phyloP scores from a whole-genome alignment of 192 early-diverging fungal genomes.

The Backusella mclennaniae region DNA sequence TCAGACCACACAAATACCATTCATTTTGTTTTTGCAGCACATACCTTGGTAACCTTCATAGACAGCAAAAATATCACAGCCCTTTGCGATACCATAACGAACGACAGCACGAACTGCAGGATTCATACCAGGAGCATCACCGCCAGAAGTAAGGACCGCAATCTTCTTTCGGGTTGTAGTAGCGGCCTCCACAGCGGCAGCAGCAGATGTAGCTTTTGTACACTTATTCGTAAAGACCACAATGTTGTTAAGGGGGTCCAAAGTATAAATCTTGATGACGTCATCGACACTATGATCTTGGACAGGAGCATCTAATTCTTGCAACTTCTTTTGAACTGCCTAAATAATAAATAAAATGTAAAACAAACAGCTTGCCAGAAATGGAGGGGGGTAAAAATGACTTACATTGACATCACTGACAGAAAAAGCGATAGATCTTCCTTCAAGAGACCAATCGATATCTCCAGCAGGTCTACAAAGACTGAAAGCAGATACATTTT shows the following conservation, averaged over 20 bases:
- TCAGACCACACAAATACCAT: background rate
- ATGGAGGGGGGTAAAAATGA: background rate
- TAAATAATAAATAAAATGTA: conserved; percentile 7
- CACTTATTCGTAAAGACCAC: conserved; percentile 63
- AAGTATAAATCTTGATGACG: conserved; percentile 44
- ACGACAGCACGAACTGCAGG: conserved; percentile 92
- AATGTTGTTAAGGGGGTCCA: conserved; percentile 83
- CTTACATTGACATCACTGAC: conserved; percentile 15
- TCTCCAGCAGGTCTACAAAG: background rate
- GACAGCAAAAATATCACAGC: conserved; percentile 84
- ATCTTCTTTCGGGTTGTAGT: conserved; percentile 64
- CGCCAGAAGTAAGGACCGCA: conserved; percentile 92
- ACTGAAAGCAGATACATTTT: background rate
- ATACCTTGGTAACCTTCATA: conserved; percentile 94
- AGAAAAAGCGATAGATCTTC: conserved; percentile 2
- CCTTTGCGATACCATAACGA: conserved; percentile 80
- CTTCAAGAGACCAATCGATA: conserved; percentile 17
- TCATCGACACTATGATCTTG: conserved; percentile 13
- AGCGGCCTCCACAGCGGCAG: conserved; percentile 7
- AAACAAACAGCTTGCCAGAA: background rate
- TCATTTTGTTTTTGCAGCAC: background rate
- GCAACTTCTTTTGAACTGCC: conserved; percentile 36
- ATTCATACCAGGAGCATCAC: conserved; percentile 97
- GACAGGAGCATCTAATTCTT: conserved; percentile 39
- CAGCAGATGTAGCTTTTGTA: background rate